A percentile compares a stretch with the other conserved stretches of the same genome.
Evolutionary conservation across 495 filamentous ascomycete species (phyloP).

Genomic region (Trichoderma parareesei): DNA sequence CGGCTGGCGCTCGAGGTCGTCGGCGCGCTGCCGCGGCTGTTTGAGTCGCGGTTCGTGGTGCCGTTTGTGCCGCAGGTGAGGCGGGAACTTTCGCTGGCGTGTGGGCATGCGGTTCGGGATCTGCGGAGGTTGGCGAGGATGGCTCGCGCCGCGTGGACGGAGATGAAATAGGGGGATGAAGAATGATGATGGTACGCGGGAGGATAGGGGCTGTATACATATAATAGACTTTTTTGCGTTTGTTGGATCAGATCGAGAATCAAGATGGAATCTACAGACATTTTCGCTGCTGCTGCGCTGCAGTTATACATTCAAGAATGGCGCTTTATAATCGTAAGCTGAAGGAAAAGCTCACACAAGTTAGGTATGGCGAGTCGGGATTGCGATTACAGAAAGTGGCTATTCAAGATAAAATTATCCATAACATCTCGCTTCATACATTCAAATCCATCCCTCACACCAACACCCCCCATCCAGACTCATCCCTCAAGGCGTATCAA

Average conservation of each 20-base stretch:
- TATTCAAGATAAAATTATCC: too few relatives aligned
- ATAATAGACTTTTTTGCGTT: not conserved
- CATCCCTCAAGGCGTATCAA: not conserved
- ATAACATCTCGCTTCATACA: not conserved
- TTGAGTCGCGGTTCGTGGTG: constrained; percentile 32
- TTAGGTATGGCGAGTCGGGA: too few relatives aligned
- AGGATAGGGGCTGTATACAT: not conserved
- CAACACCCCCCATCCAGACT: not conserved
- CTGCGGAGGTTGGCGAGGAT: constrained; percentile 31
- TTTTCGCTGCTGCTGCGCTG: too few relatives aligned
- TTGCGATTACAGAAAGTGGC: too few relatives aligned
- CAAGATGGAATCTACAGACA: too few relatives aligned
- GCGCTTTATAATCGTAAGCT: too few relatives aligned
- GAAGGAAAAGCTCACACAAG: too few relatives aligned
- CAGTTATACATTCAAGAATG: too few relatives aligned
- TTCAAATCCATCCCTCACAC: too few relatives aligned
- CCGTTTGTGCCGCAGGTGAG: constrained; percentile 26
- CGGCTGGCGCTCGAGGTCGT: constrained; percentile 33
- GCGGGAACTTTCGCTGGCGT: constrained; percentile 32
- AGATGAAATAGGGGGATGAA: constrained; percentile 17
- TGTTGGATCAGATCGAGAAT: too few relatives aligned
- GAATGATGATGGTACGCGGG: not conserved
- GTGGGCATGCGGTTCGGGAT: constrained; percentile 37
- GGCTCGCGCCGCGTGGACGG: constrained; percentile 34
- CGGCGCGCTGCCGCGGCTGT: constrained; percentile 28